Percentiles rank a stretch among this genome's conserved stretches.
phyloP scores from a whole-genome alignment of 1,284 basidiomycete genomes.

The Cutaneotrichosporon mucoides region DNA sequence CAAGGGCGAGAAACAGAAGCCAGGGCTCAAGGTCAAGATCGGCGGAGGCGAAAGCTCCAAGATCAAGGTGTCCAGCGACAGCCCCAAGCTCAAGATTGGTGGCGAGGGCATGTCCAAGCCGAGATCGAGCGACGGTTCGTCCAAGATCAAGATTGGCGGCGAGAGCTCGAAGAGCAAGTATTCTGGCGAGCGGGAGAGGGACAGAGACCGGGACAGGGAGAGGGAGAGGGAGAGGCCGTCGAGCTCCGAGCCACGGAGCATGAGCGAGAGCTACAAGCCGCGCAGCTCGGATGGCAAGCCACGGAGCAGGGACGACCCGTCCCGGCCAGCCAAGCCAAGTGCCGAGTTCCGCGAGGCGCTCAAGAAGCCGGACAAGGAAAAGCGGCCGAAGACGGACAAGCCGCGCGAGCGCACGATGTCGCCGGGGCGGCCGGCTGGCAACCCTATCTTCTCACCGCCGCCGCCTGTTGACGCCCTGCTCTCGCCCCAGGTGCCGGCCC shows the following conservation, averaged over 20 bases:
- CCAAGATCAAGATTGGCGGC: neutral
- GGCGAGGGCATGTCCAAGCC: too few species aligned
- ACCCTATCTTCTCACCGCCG: neutral
- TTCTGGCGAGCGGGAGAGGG: too few species aligned
- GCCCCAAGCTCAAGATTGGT: neutral
- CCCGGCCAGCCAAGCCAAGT: neutral
- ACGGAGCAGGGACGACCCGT: neutral
- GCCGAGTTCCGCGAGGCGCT: constrained; percentile 3
- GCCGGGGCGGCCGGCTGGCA: neutral
- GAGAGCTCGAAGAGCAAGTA: neutral
- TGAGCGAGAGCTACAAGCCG: neutral
- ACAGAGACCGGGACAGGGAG: too few species aligned
- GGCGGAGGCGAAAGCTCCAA: neutral
- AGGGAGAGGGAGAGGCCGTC: neutral
- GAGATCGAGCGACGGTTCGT: too few species aligned
- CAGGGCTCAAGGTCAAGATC: neutral
- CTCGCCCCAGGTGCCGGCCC: neutral
- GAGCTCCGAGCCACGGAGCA: neutral
- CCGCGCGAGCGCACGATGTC: neutral
- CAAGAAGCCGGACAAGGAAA: neutral
- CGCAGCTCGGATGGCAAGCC: neutral
- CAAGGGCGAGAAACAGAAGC: constrained; percentile 1
- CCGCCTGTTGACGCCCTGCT: neutral
- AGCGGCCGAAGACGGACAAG: neutral
- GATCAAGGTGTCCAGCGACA: neutral